phyloP scores from a whole-genome alignment of 768 basidiomycete genomes.

The Naematelia encephala region DNA sequence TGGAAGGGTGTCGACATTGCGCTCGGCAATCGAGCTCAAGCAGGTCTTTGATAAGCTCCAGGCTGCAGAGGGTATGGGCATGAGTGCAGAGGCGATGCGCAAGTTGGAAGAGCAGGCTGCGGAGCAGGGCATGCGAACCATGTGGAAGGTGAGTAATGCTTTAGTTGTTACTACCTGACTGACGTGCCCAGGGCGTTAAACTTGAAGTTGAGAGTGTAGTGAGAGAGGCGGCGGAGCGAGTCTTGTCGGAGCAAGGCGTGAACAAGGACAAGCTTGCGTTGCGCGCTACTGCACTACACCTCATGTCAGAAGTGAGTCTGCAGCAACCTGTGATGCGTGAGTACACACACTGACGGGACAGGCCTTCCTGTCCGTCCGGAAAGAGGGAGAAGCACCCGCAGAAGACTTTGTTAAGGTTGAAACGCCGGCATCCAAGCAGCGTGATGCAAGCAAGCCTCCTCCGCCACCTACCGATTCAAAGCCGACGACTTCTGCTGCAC shows the following conservation, averaged over 20 bases:
- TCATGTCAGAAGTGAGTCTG: constrained; percentile 48
- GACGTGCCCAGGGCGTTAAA: constrained; percentile 42
- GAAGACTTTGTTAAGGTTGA: constrained; percentile 49
- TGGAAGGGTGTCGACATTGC: constrained; percentile 45
- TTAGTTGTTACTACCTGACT: no score
- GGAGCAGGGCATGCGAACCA: constrained; percentile 49
- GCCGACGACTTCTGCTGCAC: background rate
- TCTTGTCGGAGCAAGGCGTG: constrained; percentile 45
- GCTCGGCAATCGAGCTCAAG: constrained; percentile 51
- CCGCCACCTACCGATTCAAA: background rate
- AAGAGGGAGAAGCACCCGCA: constrained; percentile 35
- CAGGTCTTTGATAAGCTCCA: constrained; percentile 51
- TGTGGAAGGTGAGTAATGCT: constrained; percentile 48
- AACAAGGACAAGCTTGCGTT: constrained; percentile 44
- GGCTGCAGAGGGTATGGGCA: constrained; percentile 48
- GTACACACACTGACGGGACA: constrained; percentile 7
- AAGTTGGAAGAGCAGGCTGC: constrained; percentile 52
- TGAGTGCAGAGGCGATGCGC: constrained; percentile 46
- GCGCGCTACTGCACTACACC: constrained; percentile 43
- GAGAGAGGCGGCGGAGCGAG: constrained; percentile 47
- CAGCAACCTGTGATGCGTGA: background rate
- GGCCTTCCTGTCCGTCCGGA: constrained; percentile 46
- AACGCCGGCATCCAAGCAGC: constrained; percentile 44
- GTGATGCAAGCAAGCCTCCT: constrained; percentile 26
- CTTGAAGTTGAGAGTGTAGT: constrained; percentile 51